Percentiles rank a stretch among this genome's conserved stretches.
phyloP scores from a whole-genome alignment of 139 green algal species.

The Eudorina sp. region DNA sequence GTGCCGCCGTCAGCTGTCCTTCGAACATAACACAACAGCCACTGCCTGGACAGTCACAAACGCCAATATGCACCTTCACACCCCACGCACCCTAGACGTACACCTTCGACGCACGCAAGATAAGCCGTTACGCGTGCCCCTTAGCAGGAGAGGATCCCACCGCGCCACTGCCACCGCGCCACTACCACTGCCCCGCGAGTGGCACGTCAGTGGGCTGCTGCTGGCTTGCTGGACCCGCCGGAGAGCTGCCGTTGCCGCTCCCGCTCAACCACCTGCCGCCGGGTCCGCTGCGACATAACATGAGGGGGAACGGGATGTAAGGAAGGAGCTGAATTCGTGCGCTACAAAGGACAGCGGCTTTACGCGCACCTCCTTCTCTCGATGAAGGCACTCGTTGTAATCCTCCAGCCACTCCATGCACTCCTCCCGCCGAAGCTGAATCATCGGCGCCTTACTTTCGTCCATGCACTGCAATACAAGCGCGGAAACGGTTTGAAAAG shows the following conservation, averaged over 20 bases:
- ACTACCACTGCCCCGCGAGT: background rate
- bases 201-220: background rate
- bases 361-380: conserved; percentile 54
- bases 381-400: conserved; percentile 67
- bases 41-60: too few relatives aligned
- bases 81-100: background rate
- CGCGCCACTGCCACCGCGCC: background rate
- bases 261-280: conserved; percentile 44
- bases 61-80: background rate
- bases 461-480: conserved; percentile 61
- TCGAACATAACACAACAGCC: too few relatives aligned
- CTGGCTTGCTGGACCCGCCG: conserved; percentile 31
- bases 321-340: background rate
- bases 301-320: background rate
- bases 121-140: background rate
- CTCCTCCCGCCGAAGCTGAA: conserved; percentile 51
- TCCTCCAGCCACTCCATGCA: conserved; percentile 66
- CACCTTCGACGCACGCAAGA: conserved; percentile 8
- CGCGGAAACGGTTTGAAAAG: too few relatives aligned
- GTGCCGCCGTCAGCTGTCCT: too few relatives aligned
- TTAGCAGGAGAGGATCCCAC: too few relatives aligned
- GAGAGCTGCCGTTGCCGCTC: conserved; percentile 22
- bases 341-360: too few relatives aligned
- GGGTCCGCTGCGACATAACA: conserved; percentile 20
- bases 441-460: conserved; percentile 62